A percentile compares a stretch with the other conserved stretches of the same genome.
These are phyloP conservation scores for Eimeria necatrix DNA, from an alignment of 169 alveolate genomes.

Conservation along the genomic window DNA sequence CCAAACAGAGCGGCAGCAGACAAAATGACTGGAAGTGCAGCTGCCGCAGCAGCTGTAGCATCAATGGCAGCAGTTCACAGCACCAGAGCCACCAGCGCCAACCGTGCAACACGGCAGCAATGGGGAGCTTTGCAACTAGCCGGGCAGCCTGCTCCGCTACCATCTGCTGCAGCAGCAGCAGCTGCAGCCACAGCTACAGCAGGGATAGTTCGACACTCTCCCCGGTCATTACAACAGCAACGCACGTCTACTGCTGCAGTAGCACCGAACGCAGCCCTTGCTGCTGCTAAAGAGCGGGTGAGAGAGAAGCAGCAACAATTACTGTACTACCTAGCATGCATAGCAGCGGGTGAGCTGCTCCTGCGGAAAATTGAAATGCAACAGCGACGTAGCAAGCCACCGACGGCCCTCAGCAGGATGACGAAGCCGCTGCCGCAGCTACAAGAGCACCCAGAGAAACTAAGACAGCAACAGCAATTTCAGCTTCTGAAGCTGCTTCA, in stretches of 20 bases:
- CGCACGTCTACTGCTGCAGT: not conserved
- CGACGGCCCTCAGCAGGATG: slow-evolving; percentile 59
- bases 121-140: not conserved
- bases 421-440: slow-evolving; percentile 1
- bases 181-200: slow-evolving; percentile 51
- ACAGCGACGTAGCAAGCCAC: slow-evolving; percentile 7
- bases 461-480: slow-evolving; percentile 25
- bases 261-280: slow-evolving; percentile 11
- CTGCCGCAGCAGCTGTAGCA: not conserved
- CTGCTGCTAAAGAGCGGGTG: slow-evolving; percentile 47
- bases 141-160: not conserved
- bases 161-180: slow-evolving; percentile 67
- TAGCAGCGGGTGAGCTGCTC: slow-evolving; percentile 37
- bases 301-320: slow-evolving; percentile 54
- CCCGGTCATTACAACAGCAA: slow-evolving; percentile 12
- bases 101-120: not conserved
- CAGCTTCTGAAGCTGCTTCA: slow-evolving; percentile 22
- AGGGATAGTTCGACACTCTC: slow-evolving; percentile 48
- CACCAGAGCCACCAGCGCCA: slow-evolving; percentile 20
- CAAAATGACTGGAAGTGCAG: not conserved
- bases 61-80: not conserved
- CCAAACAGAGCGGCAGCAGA: slow-evolving; percentile 13
- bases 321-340: slow-evolving; percentile 45
- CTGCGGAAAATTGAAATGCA: slow-evolving; percentile 8
- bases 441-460: slow-evolving; percentile 25